A percentile compares a stretch with the other conserved stretches of the same genome.
Conservation (phyloP, 805 yeast species). For the Cyberlindnera xylosilytica region DNA sequence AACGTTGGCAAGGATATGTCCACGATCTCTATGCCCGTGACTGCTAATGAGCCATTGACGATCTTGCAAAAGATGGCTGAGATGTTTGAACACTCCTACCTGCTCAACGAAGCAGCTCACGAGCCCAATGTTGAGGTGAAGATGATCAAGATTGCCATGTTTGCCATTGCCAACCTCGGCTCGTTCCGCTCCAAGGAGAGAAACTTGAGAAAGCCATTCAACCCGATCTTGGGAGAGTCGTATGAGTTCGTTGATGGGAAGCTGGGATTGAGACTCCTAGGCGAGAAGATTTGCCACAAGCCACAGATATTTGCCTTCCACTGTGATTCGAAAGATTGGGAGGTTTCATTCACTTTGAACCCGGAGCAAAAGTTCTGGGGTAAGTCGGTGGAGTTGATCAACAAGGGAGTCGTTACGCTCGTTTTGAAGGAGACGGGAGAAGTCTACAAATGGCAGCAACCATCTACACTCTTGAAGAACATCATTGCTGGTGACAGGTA, state of each 20-base stretch:
- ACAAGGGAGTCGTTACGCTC: conserved; percentile 66
- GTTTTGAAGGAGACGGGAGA: conserved; percentile 61
- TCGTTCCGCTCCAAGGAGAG: conserved; percentile 72
- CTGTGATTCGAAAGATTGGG: conserved; percentile 75
- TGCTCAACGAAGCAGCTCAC: conserved; percentile 59
- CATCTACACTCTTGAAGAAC: conserved; percentile 79
- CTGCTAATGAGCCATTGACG: conserved; percentile 88
- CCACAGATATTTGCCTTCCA: conserved; percentile 84
- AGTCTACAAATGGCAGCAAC: conserved; percentile 72
- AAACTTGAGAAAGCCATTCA: conserved; percentile 85
- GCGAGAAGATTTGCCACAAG: conserved; percentile 86
- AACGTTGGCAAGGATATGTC: conserved; percentile 90
- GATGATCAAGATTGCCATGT: conserved; percentile 68
- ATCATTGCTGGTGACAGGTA: conserved; percentile 94
- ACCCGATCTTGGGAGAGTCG: conserved; percentile 92
- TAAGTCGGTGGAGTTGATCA: conserved; percentile 78
- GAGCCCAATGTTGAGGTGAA: conserved; percentile 50
- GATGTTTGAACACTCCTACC: conserved; percentile 66
- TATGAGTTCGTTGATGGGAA: conserved; percentile 87
- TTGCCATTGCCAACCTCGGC: conserved; percentile 75
- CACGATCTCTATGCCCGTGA: conserved; percentile 88
- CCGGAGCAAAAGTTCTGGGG: conserved; percentile 95
- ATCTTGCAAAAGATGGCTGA: conserved; percentile 80
- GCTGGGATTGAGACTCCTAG: conserved; percentile 63
- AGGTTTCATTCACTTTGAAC: conserved; percentile 53